Conservation (phyloP, 2,329 filamentous ascomycete genomes). For the Endoconidiophora laricicola region DNA sequence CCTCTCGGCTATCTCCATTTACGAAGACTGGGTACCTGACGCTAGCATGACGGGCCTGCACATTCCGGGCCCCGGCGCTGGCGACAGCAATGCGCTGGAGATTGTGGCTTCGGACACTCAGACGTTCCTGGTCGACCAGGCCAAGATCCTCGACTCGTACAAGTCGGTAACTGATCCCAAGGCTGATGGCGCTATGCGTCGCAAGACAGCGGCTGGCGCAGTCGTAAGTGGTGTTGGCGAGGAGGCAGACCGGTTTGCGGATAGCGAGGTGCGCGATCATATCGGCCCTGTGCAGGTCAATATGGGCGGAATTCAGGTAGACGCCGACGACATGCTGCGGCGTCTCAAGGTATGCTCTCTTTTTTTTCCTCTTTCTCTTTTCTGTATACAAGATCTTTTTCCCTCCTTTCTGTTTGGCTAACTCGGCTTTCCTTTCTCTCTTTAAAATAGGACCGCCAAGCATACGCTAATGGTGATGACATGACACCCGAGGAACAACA, state of each 20-base stretch:
- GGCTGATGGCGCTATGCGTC: constrained; percentile 21
- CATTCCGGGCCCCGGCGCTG: constrained; percentile 29
- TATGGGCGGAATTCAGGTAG: constrained; percentile 91
- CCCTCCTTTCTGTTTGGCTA: not conserved
- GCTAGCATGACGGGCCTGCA: constrained; percentile 47
- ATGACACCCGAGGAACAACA: constrained; percentile 5
- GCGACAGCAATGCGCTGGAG: constrained; percentile 8
- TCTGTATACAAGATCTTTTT: not conserved
- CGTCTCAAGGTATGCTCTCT: constrained; percentile 59
- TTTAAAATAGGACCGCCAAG: constrained; percentile 35
- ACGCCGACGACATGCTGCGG: constrained; percentile 85
- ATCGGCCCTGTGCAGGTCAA: constrained; percentile 96
- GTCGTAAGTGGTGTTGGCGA: constrained; percentile 19
- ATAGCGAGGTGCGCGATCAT: constrained; percentile 45
- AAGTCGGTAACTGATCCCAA: constrained; percentile 4
- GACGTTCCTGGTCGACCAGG: constrained; percentile 57
- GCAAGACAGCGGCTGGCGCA: constrained; percentile 27
- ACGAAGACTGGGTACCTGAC: constrained; percentile 66
- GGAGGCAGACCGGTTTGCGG: constrained; percentile 6
- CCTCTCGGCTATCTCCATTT: constrained; percentile 21
- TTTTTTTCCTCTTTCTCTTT: not conserved
- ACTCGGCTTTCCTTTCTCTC: not conserved
- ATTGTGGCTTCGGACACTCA: constrained; percentile 43
- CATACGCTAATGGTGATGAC: constrained; percentile 22
- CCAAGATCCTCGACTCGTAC: constrained; percentile 49